Base-by-base conservation (phyloP, 768 basidiomycete species). In the Leccinum subtestaceum region DNA sequence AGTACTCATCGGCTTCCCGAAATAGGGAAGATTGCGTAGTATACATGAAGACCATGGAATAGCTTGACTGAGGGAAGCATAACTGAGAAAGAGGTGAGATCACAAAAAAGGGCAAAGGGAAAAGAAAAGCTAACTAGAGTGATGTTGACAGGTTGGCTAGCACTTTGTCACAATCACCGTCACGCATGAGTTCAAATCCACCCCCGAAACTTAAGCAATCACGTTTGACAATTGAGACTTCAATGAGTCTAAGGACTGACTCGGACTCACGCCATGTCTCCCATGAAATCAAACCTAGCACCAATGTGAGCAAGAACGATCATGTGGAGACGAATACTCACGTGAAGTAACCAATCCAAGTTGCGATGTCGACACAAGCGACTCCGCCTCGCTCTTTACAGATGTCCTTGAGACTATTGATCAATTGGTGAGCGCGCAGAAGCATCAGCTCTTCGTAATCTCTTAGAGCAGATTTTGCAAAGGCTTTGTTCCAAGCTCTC, bases 131-230 rank as follows among this genome's bases (percentile, higher is more conserved):
- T 52, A 27, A 74, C 76, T 65, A 63, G 53, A 75, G 59, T 11
- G 69, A 70, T 25, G 56, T 62, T 56, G 72, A 67, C 57, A 76
- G 59, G 17, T 67, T 63, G 21, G 63, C 45, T 66, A 72, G 69
- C 23, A 76, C 56, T 17, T 67, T 69, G 11, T 70, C 60, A n/a
- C 52, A 60, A 56, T 79, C 78, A 6, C 76, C 67, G 19, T 75
- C 68, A 11, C 70, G 70, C 69, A 76, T 68, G 54, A 76, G 69
- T 48, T 77, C 74, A 34, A 74, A 76, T 8, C 72, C 72, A 7
- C 75, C 74, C 6, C 74, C 75, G 47, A 78, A 78, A 34, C 76
- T 79, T 55, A 15, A 38, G 29, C 21, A 2, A 17, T 12, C 15
- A 34, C 21, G 36, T n/a, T 29, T 47, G 46, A 5, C 15, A 49